Conservation (phyloP, 345 rosid species). For the Gossypium herbaceum region DNA sequence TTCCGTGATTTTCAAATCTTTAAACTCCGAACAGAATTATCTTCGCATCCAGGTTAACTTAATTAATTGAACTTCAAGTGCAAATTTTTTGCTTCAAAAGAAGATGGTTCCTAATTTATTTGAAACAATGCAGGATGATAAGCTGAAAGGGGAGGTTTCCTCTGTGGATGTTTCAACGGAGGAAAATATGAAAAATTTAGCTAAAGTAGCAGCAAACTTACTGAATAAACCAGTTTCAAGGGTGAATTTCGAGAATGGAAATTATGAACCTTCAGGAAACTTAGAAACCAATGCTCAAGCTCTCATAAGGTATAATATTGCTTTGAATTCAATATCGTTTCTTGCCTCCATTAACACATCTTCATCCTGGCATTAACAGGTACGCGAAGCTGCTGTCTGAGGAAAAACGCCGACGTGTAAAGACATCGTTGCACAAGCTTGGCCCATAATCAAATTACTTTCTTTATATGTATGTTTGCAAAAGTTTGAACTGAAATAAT, state of each 20-base stretch:
- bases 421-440: neutral
- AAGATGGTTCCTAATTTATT: neutral
- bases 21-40: slow-evolving; percentile 24
- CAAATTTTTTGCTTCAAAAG: neutral
- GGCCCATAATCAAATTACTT: neutral
- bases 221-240: neutral
- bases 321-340: neutral
- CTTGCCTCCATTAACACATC: neutral
- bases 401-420: neutral
- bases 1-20: slow-evolving; percentile 42
- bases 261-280: neutral
- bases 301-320: neutral
- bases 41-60: neutral
- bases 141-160: neutral
- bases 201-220: neutral
- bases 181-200: neutral
- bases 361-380: neutral
- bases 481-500: neutral
- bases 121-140: neutral
- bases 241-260: neutral
- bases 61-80: neutral
- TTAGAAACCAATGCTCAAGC: neutral
- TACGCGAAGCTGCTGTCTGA: neutral
- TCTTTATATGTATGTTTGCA: neutral
- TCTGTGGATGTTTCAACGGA: neutral